phyloP scores from a whole-genome alignment of 331 rosid species.

The Dryas integrifolia region DNA sequence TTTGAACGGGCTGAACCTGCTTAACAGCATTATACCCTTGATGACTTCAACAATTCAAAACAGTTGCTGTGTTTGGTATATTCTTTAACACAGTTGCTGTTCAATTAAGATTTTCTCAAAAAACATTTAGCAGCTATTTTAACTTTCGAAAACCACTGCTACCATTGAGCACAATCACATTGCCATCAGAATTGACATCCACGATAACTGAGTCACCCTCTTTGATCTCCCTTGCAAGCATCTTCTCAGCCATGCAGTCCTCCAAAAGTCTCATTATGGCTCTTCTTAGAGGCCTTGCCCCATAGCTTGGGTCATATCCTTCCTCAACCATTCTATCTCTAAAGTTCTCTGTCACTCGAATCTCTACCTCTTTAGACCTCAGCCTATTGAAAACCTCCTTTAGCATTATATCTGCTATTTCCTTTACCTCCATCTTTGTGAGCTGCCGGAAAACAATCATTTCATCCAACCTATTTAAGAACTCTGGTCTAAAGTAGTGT shows the following conservation, averaged over 20 bases:
- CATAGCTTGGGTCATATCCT: slow-evolving; percentile 91
- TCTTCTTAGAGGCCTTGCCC: slow-evolving; percentile 93
- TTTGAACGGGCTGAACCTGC: too few relatives aligned
- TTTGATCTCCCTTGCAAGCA: slow-evolving; percentile 89
- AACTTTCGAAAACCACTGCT: slow-evolving; percentile 47
- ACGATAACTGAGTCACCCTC: slow-evolving; percentile 90
- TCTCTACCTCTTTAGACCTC: slow-evolving; percentile 68
- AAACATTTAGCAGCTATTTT: too few relatives aligned
- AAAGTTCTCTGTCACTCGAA: slow-evolving; percentile 86
- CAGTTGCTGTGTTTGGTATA: too few relatives aligned
- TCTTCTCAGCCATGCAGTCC: slow-evolving; percentile 98
- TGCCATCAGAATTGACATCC: slow-evolving; percentile 84
- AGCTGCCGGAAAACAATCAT: slow-evolving; percentile 93
- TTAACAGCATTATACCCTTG: too few relatives aligned
- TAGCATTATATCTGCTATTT: slow-evolving; percentile 84
- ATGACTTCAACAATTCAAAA: too few relatives aligned
- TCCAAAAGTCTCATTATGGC: slow-evolving; percentile 95
- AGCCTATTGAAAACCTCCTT: slow-evolving; percentile 85
- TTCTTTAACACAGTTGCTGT: too few relatives aligned
- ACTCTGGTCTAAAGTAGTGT: slow-evolving; percentile 87
- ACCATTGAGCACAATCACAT: slow-evolving; percentile 91
- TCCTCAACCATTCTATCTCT: slow-evolving; percentile 88
- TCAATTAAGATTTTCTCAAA: too few relatives aligned
- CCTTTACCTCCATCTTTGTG: slow-evolving; percentile 87
- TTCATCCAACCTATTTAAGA: slow-evolving; percentile 85